Evolutionary conservation across 2,329 filamentous ascomycete genomes (phyloP).

Genomic region (Sclerotinia minor): DNA sequence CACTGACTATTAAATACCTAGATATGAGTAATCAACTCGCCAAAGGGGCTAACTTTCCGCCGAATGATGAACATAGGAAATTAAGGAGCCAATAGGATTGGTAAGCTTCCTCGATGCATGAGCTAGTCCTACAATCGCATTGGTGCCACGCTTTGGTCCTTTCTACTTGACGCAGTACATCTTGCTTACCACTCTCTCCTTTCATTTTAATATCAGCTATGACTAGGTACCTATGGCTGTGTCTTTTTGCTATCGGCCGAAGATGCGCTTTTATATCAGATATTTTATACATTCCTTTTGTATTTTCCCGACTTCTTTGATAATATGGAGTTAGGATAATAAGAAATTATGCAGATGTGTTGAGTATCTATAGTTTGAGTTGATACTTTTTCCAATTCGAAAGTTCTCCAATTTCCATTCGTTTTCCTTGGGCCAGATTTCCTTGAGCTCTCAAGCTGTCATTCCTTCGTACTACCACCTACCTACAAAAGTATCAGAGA

Average conservation of each 20-base stretch:
- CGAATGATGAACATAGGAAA: no score
- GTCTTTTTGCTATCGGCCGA: not conserved
- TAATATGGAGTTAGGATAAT: not conserved
- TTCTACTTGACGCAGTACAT: not conserved
- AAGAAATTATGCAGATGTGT: not conserved
- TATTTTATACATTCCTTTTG: not conserved
- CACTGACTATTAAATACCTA: not conserved
- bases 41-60: not conserved
- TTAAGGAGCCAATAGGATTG: not conserved
- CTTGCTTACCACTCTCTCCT: not conserved
- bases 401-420: not conserved
- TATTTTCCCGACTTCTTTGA: not conserved
- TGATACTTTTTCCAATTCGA: not conserved
- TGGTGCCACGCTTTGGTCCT: conserved; percentile 1
- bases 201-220: not conserved
- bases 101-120: not conserved
- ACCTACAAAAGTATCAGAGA: not conserved
- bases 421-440: not conserved
- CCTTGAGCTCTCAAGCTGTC: not conserved
- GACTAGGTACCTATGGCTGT: no score
- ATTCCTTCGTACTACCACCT: not conserved
- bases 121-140: not conserved
- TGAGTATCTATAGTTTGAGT: not conserved
- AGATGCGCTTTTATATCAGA: not conserved
- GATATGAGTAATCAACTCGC: not conserved